These are phyloP conservation scores for Psidium guajava DNA, from an alignment of 345 rosid genomes.

Conservation along the genomic window DNA sequence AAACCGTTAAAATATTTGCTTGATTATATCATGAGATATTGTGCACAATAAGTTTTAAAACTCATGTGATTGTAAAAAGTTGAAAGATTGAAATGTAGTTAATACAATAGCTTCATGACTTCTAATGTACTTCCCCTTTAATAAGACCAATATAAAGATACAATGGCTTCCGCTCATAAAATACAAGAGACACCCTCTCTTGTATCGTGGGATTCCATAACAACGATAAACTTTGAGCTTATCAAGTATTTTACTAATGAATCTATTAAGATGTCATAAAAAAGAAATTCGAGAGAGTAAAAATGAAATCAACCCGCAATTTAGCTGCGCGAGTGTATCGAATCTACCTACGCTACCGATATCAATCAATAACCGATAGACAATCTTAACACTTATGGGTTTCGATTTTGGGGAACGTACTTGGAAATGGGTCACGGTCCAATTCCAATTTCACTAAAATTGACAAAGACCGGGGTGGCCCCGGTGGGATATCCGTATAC, in stretches of 20 bases:
- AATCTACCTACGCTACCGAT: background rate
- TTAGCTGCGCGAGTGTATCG: background rate
- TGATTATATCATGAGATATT: background rate
- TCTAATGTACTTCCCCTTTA: background rate
- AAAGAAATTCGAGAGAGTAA: background rate
- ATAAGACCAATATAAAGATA: background rate
- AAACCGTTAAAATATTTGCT: background rate
- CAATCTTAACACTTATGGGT: background rate
- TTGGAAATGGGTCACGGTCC: background rate
- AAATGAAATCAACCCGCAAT: background rate
- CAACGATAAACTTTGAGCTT: background rate
- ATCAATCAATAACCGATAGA: background rate
- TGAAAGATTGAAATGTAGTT: background rate
- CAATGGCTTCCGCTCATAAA: background rate
- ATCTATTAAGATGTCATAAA: background rate
- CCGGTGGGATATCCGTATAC: background rate
- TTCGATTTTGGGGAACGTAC: background rate
- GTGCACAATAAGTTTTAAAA: background rate
- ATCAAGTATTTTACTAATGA: background rate
- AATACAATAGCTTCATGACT: background rate
- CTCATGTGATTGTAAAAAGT: background rate
- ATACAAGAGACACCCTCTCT: background rate
- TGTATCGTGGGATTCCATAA: background rate
- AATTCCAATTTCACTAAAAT: background rate
- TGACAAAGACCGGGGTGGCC: background rate